phyloP scores from a whole-genome alignment of 495 filamentous ascomycete genomes.

The Beverwykella pulmonaria region DNA sequence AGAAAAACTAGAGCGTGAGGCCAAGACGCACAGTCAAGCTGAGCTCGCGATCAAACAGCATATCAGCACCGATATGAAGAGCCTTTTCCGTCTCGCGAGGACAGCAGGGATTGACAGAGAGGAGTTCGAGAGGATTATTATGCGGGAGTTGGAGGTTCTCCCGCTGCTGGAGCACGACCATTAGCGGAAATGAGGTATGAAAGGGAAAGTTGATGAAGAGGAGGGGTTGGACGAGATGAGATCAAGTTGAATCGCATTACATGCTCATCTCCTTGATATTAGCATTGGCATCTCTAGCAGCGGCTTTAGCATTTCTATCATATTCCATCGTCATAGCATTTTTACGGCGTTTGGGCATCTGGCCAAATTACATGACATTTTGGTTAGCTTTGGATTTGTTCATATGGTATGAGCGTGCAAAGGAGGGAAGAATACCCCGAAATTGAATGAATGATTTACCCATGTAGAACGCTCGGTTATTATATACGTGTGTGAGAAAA shows the following conservation, averaged over 20 bases:
- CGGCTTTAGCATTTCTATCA: not conserved
- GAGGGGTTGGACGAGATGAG: not conserved
- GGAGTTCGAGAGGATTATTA: slow-evolving; percentile 81
- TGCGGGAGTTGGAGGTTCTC: slow-evolving; percentile 77
- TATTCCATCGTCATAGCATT: slow-evolving; percentile 8
- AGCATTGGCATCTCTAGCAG: not conserved
- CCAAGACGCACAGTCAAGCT: slow-evolving; percentile 63
- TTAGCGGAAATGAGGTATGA: not conserved
- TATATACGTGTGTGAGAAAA: too few relatives aligned
- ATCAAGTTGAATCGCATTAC: slow-evolving; percentile 2
- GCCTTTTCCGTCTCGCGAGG: slow-evolving; percentile 78
- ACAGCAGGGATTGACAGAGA: slow-evolving; percentile 76
- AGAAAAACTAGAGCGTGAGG: slow-evolving; percentile 42
- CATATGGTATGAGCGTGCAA: not conserved
- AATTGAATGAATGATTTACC: too few relatives aligned
- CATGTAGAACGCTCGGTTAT: too few relatives aligned
- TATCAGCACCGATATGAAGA: slow-evolving; percentile 84
- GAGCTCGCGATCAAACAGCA: slow-evolving; percentile 88
- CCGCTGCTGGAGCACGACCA: slow-evolving; percentile 72
- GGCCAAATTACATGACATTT: not conserved
- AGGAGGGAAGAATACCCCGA: too few relatives aligned
- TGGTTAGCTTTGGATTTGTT: not conserved
- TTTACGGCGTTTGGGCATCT: not conserved
- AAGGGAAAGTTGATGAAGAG: not conserved
- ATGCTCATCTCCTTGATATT: not conserved